Evolutionary conservation across 2,329 filamentous ascomycete genomes (phyloP).

Genomic region (Cladosporium halotolerans): DNA sequence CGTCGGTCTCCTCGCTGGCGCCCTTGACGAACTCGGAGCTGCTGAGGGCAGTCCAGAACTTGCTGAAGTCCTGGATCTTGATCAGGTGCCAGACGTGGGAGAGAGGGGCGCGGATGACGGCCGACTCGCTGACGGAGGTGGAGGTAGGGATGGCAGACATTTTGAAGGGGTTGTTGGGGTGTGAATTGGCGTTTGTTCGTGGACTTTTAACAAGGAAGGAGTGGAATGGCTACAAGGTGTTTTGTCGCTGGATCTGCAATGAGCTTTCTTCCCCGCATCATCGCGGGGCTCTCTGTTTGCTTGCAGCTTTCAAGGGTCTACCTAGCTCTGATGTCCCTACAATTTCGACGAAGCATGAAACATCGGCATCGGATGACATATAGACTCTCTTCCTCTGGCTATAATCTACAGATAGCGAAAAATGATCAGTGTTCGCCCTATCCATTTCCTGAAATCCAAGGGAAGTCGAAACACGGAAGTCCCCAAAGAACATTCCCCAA

Average conservation of each 20-base stretch:
- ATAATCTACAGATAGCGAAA: too few relatives aligned
- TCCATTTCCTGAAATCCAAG: not conserved
- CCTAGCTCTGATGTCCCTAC: too few relatives aligned
- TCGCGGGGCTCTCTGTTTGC: too few relatives aligned
- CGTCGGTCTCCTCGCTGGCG: constrained; percentile 54
- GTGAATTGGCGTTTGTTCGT: not conserved
- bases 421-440: too few relatives aligned
- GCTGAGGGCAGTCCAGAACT: constrained; percentile 60
- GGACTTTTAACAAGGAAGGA: not conserved
- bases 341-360: not conserved
- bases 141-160: constrained; percentile 52
- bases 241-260: constrained; percentile 9
- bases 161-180: not conserved
- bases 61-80: constrained; percentile 64
- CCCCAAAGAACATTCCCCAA: not conserved
- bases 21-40: constrained; percentile 60
- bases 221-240: not conserved
- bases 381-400: too few relatives aligned
- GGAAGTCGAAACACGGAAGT: not conserved
- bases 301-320: too few relatives aligned
- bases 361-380: not conserved
- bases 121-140: constrained; percentile 59
- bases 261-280: not conserved
- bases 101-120: constrained; percentile 62
- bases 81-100: constrained; percentile 66